Evolutionary conservation across 768 basidiomycete genomes (phyloP).

Genomic region (Galerina sulciceps): DNA sequence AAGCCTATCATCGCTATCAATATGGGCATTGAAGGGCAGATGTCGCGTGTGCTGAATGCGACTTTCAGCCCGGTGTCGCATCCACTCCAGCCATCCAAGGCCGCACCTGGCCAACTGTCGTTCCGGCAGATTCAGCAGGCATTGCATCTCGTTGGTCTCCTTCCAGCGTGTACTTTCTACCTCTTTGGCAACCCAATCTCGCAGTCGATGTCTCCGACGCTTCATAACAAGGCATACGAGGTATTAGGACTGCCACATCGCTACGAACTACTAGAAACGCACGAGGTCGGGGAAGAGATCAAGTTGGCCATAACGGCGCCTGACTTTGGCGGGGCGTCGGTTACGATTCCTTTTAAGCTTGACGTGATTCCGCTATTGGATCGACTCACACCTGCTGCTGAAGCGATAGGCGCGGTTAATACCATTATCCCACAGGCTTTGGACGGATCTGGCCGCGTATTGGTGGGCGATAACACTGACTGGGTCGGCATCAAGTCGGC

Average conservation of each 20-base stretch:
- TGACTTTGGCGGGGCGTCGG: constrained; percentile 93
- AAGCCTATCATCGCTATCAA: constrained; percentile 96
- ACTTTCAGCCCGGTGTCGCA: constrained; percentile 93
- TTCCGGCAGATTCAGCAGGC: constrained; percentile 86
- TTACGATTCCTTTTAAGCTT: constrained; percentile 96
- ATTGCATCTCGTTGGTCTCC: constrained; percentile 77
- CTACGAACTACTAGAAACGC: constrained; percentile 81
- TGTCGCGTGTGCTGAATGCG: constrained; percentile 86
- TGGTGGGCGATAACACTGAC: constrained; percentile 95
- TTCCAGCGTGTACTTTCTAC: constrained; percentile 77
- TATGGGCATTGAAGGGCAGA: constrained; percentile 87
- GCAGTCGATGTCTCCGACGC: constrained; percentile 88
- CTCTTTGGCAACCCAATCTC: constrained; percentile 90
- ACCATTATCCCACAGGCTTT: constrained; percentile 70
- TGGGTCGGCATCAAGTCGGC: constrained; percentile 85
- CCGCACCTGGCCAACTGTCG: constrained; percentile 93
- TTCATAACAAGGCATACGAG: constrained; percentile 90
- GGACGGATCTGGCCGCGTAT: constrained; percentile 45
- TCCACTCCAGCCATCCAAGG: constrained; percentile 79
- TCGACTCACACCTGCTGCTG: constrained; percentile 76
- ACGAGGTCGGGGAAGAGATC: constrained; percentile 66
- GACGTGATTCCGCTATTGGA: constrained; percentile 87
- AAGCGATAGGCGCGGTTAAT: constrained; percentile 92
- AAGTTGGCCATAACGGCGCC: constrained; percentile 61
- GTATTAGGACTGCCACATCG: constrained; percentile 82